Evolutionary conservation across 2,329 filamentous ascomycete species (phyloP).

Genomic region (Penicillium vulpinum): DNA sequence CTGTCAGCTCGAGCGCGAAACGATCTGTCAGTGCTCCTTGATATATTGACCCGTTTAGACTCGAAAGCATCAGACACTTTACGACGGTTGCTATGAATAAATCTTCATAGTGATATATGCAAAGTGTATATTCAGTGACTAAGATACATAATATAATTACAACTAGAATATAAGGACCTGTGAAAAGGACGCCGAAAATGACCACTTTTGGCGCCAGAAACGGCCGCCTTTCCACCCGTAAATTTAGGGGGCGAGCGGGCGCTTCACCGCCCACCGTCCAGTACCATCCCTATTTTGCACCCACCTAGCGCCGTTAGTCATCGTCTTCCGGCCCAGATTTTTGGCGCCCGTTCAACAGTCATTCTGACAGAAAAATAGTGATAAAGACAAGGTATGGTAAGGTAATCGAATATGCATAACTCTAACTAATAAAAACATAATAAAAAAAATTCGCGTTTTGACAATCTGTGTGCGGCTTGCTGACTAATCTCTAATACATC

Average conservation of each 20-base stretch:
- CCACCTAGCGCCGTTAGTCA: background rate
- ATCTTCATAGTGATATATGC: background rate
- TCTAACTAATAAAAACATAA: no score
- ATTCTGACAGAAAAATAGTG: no score
- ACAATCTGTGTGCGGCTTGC: no score
- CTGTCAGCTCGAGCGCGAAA: conserved; percentile 41
- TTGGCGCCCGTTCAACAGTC: no score
- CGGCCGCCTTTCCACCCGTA: background rate
- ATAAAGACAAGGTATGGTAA: no score
- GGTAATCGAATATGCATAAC: no score
- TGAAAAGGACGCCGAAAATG: background rate
- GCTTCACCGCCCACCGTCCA: background rate
- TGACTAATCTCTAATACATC: no score
- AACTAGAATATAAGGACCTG: background rate
- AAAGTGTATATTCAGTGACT: background rate
- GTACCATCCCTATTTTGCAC: background rate
- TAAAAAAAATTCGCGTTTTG: no score
- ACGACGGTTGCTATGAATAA: conserved; percentile 12
- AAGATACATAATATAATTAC: background rate
- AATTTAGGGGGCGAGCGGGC: background rate
- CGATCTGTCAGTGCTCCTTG: conserved; percentile 45
- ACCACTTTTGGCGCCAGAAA: background rate
- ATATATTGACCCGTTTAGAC: conserved; percentile 45
- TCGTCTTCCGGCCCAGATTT: no score
- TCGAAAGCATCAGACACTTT: conserved; percentile 48